Base-by-base conservation (phyloP, 805 yeast species). In the Metschnikowia amazonensis region DNA sequence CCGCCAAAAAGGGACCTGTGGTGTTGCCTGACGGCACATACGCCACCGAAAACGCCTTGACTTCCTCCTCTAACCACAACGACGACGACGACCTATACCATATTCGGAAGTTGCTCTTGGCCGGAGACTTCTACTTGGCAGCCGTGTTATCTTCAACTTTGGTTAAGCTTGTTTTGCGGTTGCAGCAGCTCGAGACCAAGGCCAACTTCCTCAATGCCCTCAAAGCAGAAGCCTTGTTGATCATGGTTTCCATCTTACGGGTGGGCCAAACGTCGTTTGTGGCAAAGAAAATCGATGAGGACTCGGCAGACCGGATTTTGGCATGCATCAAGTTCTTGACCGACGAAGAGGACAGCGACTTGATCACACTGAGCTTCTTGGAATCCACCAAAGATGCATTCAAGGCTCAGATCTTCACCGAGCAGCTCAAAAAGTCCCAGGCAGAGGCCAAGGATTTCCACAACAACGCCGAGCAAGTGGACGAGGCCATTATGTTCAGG, bases 21-120 rank as follows among this genome's bases (percentile, higher is more conserved):
- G 84, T 94, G 48, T 76, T 94, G 53, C 96, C 99, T n/a, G 99
- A 94, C 69, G 99, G 99, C 57, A 94, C 99, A 0, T 94, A 94
- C 67, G 99, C 99, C 24, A 87, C 97, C 34, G 99, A 94, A 67
- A 80, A 81, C 51, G 94, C 96, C 0, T 68, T 84, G 46, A 85
- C 85, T 13, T 69, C 81, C 4, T 72, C 70, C 33, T 47, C 53
- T 21, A 51, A 56, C 7, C 52, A 52, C 13, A 64, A 63, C 5
- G 65, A 60, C 3, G 62, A 65, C n/a, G 70, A 75, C n/a, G 63
- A 65, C 13, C 75, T 74, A 54, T 88, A 90, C 24, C 88, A 95
- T 37, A 71, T 95, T 56, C 84, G 99, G 59, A 80, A 82, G 48
- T 79, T 89, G 40, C 80, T 95, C 43, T 69, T 90, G 47, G 82